Base-by-base conservation (phyloP, 2,329 filamentous ascomycete genomes). In the Pseudovirgaria hyperparasitica region DNA sequence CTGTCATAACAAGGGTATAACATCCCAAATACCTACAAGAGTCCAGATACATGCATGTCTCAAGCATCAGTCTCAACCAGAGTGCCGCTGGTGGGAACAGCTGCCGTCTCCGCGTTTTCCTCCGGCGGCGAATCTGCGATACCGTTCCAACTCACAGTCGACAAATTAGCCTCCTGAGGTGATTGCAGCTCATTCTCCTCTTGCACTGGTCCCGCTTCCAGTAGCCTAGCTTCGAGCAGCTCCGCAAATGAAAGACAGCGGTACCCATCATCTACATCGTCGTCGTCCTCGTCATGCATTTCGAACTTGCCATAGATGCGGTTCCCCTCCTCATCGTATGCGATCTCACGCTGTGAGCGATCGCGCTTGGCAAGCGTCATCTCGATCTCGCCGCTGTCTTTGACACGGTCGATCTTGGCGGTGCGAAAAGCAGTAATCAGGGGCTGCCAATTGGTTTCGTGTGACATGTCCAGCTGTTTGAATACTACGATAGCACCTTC, bases 221-320 rank as follows among this genome's bases (percentile, higher is more conserved):
- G 15, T 13, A 31, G 25, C 12, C 19, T 27, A n/a, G 29, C 11
- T 11, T 31, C 29, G 14, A 27, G 5, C n/a, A 31, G 16, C 13
- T 31, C 24, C n/a, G 27, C 29, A 19, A 27, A 31, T 10, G 16
- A 9, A 8, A 11, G 6, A 21, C 16, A 20, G 4, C 25, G 3
- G 11, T 27, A 16, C 8, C 5, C 27, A 16, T 20, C 22, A 7
- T 60, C 60, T 9, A 65, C 63, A 2, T 54, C 57, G 1, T 69
- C 68, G 9, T 70, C 72, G 8, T 72, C 70, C 5, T 73, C 66
- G 6, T 46, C 45, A 8, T 70, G 69, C 39, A 74, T 73, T 41
- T 92, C 82, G 37, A 92, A 90, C 31, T 75, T 80, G 35, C 68
- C 73, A 40, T 87, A 92, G 7, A 82, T 54, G 7, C 82, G 67